phyloP scores from a whole-genome alignment of 495 filamentous ascomycete genomes.

The Rhypophila decipiens region DNA sequence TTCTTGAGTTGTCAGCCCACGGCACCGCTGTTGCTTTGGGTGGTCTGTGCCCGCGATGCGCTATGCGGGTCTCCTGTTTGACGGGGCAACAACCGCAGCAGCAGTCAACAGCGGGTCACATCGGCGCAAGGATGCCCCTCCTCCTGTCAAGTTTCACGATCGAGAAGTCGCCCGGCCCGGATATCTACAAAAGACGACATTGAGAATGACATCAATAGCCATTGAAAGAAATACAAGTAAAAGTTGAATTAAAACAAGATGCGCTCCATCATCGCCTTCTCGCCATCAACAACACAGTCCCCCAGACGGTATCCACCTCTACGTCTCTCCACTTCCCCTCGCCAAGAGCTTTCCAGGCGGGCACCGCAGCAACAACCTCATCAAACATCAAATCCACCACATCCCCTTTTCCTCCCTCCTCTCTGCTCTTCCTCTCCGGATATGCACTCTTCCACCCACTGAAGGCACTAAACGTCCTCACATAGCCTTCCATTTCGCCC shows the following conservation, averaged over 20 bases:
- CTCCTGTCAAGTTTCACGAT: too few relatives aligned
- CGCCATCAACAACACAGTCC: slow-evolving; percentile 48
- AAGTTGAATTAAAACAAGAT: not conserved
- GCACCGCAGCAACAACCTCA: slow-evolving; percentile 38
- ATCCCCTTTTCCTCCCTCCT: slow-evolving; percentile 46
- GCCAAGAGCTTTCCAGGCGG: slow-evolving; percentile 42
- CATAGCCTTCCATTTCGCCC: slow-evolving; percentile 48
- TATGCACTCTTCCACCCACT: slow-evolving; percentile 48
- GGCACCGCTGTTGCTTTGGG: slow-evolving; percentile 3
- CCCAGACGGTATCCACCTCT: slow-evolving; percentile 49
- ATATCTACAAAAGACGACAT: not conserved
- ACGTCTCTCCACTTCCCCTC: slow-evolving; percentile 42
- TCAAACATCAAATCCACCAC: slow-evolving; percentile 53
- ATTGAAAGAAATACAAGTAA: not conserved
- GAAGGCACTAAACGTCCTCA: slow-evolving; percentile 50
- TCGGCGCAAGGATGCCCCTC: too few relatives aligned
- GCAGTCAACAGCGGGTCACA: not conserved
- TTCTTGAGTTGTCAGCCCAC: slow-evolving; percentile 13
- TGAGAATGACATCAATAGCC: too few relatives aligned
- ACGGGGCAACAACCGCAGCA: slow-evolving; percentile 28
- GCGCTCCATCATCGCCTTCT: slow-evolving; percentile 26
- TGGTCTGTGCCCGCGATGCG: slow-evolving; percentile 18
- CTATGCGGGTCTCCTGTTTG: slow-evolving; percentile 6
- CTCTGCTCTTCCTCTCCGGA: slow-evolving; percentile 36
- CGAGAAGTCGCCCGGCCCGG: too few relatives aligned